phyloP scores from a whole-genome alignment of 2,329 filamentous ascomycete genomes.

The Elsinoe arachidis region DNA sequence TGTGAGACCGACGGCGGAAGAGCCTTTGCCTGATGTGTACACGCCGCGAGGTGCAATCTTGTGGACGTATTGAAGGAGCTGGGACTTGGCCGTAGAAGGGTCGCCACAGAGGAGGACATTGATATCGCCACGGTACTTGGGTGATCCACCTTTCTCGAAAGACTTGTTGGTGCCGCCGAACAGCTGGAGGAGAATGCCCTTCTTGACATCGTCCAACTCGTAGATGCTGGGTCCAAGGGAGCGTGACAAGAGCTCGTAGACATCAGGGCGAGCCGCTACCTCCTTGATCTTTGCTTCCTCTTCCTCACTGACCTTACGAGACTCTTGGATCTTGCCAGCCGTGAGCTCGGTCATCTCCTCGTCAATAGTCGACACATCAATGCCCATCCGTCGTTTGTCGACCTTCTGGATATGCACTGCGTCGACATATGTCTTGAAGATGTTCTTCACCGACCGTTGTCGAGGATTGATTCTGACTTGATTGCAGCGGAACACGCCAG shows the following conservation, averaged over 20 bases:
- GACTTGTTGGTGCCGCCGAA: constrained; percentile 98
- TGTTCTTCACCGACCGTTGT: constrained; percentile 82
- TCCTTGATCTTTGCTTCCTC: constrained; percentile 82
- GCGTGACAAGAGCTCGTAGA: constrained; percentile 85
- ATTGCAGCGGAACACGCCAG: constrained; percentile 92
- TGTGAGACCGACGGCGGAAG: constrained; percentile 72
- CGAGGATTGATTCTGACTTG: constrained; percentile 90
- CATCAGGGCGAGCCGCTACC: constrained; percentile 69
- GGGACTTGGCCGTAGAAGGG: constrained; percentile 92
- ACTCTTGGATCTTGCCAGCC: constrained; percentile 68
- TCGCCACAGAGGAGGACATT: constrained; percentile 96
- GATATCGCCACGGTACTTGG: constrained; percentile 93
- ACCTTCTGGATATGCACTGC: constrained; percentile 93
- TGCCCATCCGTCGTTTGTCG: constrained; percentile 87
- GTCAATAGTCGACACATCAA: constrained; percentile 80
- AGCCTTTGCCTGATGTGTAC: constrained; percentile 73
- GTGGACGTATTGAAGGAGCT: constrained; percentile 94
- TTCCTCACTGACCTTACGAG: constrained; percentile 71
- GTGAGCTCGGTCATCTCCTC: constrained; percentile 67
- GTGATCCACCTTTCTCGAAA: constrained; percentile 91
- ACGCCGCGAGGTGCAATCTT: constrained; percentile 93
- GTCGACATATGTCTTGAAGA: constrained; percentile 98
- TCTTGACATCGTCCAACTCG: constrained; percentile 98
- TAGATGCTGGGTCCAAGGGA: constrained; percentile 92
- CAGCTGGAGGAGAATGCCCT: constrained; percentile 90